Evolutionary conservation across 1,284 basidiomycete species (phyloP).

Genomic region (Leccinum fallax): DNA sequence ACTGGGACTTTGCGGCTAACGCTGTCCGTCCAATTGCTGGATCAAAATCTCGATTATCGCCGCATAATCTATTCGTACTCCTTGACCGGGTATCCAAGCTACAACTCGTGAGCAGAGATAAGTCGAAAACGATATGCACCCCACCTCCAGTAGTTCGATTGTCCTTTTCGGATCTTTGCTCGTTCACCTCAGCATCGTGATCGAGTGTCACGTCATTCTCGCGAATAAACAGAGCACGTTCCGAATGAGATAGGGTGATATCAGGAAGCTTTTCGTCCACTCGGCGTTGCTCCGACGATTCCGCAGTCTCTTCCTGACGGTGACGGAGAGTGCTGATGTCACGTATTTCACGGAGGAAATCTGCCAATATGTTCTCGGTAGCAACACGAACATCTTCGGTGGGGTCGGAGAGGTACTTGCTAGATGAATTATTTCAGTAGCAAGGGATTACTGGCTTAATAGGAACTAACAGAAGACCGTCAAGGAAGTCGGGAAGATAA

Average conservation of each 20-base stretch:
- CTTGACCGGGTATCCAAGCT: slow-evolving; percentile 93
- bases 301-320: slow-evolving; percentile 56
- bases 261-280: slow-evolving; percentile 51
- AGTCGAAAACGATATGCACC: slow-evolving; percentile 19
- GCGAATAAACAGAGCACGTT: slow-evolving; percentile 53
- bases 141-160: slow-evolving; percentile 67
- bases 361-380: slow-evolving; percentile 89
- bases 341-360: slow-evolving; percentile 92
- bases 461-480: slow-evolving; percentile 84
- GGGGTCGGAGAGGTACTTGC: slow-evolving; percentile 94
- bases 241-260: slow-evolving; percentile 49
- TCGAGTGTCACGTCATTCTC: slow-evolving; percentile 51
- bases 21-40: slow-evolving; percentile 84
- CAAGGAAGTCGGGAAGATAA: slow-evolving; percentile 93
- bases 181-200: slow-evolving; percentile 48
- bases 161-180: slow-evolving; percentile 50
- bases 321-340: slow-evolving; percentile 78
- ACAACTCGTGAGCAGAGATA: slow-evolving; percentile 26
- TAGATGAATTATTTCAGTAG: slow-evolving; percentile 36
- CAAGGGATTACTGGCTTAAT: slow-evolving; percentile 8
- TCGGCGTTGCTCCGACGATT: slow-evolving; percentile 44
- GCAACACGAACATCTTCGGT: slow-evolving; percentile 93
- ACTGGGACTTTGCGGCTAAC: slow-evolving; percentile 49
- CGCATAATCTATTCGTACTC: slow-evolving; percentile 88
- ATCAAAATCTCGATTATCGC: slow-evolving; percentile 95